phyloP scores from a whole-genome alignment of 192 early-diverging fungal species.

The Ambispora gerdemannii region DNA sequence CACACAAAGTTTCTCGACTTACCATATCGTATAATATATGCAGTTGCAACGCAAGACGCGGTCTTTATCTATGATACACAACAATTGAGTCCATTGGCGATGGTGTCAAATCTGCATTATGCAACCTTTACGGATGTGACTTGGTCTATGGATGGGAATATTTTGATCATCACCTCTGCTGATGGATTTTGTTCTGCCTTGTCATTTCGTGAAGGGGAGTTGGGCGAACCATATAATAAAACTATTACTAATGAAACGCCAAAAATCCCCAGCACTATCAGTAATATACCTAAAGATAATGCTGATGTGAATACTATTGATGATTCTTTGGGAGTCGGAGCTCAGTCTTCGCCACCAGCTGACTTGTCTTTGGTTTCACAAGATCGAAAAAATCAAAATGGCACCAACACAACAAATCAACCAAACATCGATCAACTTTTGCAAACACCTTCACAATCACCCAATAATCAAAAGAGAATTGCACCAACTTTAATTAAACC shows the following conservation, averaged over 20 bases:
- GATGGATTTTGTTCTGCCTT: constrained; percentile 87
- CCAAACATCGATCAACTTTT: background rate
- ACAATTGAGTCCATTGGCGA: constrained; percentile 62
- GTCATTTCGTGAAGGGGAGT: constrained; percentile 65
- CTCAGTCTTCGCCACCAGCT: background rate
- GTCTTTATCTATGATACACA: constrained; percentile 88
- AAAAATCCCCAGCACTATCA: too few species aligned
- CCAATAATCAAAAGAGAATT: background rate
- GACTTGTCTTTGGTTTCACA: background rate
- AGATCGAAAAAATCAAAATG: background rate
- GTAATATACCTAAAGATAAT: too few species aligned
- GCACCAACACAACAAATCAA: background rate
- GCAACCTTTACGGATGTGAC: constrained; percentile 85
- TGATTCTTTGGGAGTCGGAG: background rate
- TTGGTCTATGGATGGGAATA: constrained; percentile 77
- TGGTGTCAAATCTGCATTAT: constrained; percentile 80
- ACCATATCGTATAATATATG: constrained; percentile 78
- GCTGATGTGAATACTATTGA: background rate
- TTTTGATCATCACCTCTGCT: constrained; percentile 71
- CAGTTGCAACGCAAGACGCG: constrained; percentile 79
- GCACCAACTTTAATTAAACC: constrained; percentile 43
- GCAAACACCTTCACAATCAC: background rate
- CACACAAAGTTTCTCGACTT: constrained; percentile 42
- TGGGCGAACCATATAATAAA: constrained; percentile 41
- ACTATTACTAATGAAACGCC: background rate